A percentile compares a stretch with the other conserved stretches of the same genome.
Evolutionary conservation across 73 alveolate genomes (phyloP).

Genomic region (Paramecium primaurelia): DNA sequence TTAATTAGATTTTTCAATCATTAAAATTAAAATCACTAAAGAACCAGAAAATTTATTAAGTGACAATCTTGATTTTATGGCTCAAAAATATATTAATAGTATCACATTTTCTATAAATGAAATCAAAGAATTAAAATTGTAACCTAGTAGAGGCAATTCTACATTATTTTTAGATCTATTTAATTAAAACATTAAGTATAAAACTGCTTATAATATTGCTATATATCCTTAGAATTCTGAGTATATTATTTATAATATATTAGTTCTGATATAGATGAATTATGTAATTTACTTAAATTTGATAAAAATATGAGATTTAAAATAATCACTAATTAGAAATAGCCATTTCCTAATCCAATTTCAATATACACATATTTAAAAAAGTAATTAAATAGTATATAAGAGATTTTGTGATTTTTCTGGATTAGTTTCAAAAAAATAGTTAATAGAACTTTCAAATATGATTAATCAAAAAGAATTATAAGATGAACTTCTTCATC

Average conservation of each 20-base stretch:
- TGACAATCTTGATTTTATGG: background rate
- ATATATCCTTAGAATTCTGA: slow-evolving; percentile 77
- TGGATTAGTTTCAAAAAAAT: slow-evolving; percentile 66
- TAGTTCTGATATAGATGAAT: slow-evolving; percentile 55
- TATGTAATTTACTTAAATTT: slow-evolving; percentile 57
- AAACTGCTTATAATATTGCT: slow-evolving; percentile 72
- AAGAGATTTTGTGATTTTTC: slow-evolving; percentile 68
- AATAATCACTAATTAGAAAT: slow-evolving; percentile 33
- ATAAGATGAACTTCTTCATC: slow-evolving; percentile 41
- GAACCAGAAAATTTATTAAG: background rate
- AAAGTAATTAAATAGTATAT: background rate
- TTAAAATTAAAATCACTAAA: background rate
- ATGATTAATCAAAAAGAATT: slow-evolving; percentile 43
- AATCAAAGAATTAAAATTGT: slow-evolving; percentile 69
- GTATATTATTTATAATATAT: slow-evolving; percentile 11
- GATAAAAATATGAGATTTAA: slow-evolving; percentile 56
- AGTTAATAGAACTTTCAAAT: slow-evolving; percentile 55
- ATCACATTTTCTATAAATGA: slow-evolving; percentile 51
- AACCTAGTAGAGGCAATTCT: slow-evolving; percentile 66
- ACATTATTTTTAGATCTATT: slow-evolving; percentile 50
- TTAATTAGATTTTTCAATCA: background rate
- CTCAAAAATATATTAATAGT: slow-evolving; percentile 57
- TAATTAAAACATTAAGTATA: slow-evolving; percentile 50
- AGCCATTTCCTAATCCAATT: slow-evolving; percentile 74
- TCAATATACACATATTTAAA: slow-evolving; percentile 70